phyloP scores from a whole-genome alignment of 2,329 filamentous ascomycete genomes.

The Hypoxylon sp. region DNA sequence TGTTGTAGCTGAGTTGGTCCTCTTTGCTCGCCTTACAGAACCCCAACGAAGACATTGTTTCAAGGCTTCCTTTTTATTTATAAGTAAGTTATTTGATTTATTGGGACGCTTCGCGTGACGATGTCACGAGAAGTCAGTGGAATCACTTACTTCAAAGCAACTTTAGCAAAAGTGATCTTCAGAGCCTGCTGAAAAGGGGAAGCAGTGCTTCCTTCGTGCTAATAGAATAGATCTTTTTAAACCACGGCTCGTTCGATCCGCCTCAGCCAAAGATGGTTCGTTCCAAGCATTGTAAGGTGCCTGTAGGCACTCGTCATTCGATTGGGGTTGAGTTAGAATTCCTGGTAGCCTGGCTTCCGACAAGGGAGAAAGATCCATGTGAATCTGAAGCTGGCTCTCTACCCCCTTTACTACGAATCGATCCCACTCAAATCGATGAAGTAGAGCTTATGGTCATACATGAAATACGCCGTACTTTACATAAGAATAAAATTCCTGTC shows the following conservation, averaged over 20 bases:
- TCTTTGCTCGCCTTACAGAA: not conserved
- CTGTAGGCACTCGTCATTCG: slow-evolving; percentile 46
- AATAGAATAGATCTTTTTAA: slow-evolving; percentile 10
- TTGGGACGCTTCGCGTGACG: not conserved
- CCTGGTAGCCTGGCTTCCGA: slow-evolving; percentile 44
- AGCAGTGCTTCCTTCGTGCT: slow-evolving; percentile 4
- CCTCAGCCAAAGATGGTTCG: slow-evolving; percentile 19
- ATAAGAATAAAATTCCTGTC: slow-evolving; percentile 41
- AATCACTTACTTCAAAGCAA: not conserved
- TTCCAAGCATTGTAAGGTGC: slow-evolving; percentile 35
- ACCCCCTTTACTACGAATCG: slow-evolving; percentile 49
- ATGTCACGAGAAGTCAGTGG: not conserved
- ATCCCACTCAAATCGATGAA: not conserved
- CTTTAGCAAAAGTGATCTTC: not conserved
- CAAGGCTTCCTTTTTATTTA: not conserved
- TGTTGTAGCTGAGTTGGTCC: too few species aligned
- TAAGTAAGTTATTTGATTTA: slow-evolving; percentile 7
- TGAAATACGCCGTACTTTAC: slow-evolving; percentile 42
- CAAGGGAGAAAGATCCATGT: slow-evolving; percentile 46
- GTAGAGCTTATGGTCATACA: not conserved
- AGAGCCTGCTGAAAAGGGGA: not conserved
- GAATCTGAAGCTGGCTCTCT: slow-evolving; percentile 37
- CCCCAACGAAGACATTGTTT: slow-evolving; percentile 20
- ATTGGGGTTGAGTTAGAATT: slow-evolving; percentile 53
- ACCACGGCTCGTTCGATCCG: not conserved